Conservation (phyloP, 2,329 filamentous ascomycete species). For the Albophoma yamanashiensis region DNA sequence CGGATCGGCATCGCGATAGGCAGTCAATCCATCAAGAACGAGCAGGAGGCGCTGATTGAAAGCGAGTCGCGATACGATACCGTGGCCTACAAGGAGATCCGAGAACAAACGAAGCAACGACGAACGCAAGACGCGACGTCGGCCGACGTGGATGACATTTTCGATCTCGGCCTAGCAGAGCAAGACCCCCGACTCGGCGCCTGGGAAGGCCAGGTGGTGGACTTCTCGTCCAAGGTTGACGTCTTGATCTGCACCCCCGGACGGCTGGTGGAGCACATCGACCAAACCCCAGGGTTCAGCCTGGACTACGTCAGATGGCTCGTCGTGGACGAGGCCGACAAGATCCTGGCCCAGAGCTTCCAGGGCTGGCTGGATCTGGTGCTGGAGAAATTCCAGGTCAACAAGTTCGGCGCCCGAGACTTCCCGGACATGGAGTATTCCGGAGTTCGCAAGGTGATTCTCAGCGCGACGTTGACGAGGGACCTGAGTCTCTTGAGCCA, state of each 20-base stretch:
- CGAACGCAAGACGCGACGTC: constrained; percentile 3
- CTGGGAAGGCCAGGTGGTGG: constrained; percentile 43
- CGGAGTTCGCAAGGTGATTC: constrained; percentile 66
- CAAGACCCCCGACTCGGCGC: constrained; percentile 20
- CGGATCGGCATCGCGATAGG: constrained; percentile 77
- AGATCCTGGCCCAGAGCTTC: constrained; percentile 81
- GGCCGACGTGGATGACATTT: constrained; percentile 7
- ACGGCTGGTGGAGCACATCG: constrained; percentile 81
- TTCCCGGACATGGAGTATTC: constrained; percentile 40
- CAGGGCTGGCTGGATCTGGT: constrained; percentile 79
- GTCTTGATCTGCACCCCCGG: constrained; percentile 88
- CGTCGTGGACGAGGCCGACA: constrained; percentile 88
- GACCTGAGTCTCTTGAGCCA: constrained; percentile 72
- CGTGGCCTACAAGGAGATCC: constrained; percentile 29
- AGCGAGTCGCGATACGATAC: constrained; percentile 52
- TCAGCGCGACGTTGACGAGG: constrained; percentile 86
- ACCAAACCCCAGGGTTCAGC: constrained; percentile 71
- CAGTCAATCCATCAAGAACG: constrained; percentile 60
- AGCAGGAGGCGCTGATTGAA: constrained; percentile 39
- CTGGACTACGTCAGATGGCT: constrained; percentile 76
- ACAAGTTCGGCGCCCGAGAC: constrained; percentile 39
- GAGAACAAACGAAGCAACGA: constrained; percentile 9
- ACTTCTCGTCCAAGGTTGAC: constrained; percentile 65
- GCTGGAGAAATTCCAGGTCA: constrained; percentile 46
- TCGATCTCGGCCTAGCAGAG: constrained; percentile 10